Evolutionary conservation across 2,329 filamentous ascomycete genomes (phyloP), one percentile per base, ranked within the genome.

Genomic region (Penicillium palitans): DNA sequence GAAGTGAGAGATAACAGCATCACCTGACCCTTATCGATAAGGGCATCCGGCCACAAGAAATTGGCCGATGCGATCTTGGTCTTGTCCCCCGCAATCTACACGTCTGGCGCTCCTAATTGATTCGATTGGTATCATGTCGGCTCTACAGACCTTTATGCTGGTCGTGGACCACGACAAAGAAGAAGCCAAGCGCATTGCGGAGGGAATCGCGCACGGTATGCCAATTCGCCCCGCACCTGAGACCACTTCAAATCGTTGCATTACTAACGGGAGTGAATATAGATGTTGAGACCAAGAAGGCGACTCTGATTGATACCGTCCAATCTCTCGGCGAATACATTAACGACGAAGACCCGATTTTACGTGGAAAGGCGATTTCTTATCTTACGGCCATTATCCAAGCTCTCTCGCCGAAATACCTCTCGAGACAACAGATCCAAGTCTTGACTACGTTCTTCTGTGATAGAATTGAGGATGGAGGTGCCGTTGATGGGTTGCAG

Each of bases 311-410:
- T 56, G 81, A 83, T 54, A 74, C 88, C 50, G 83, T 89, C 55
- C 84, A 87, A 68, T 85, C 84, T 45, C 77, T 89, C 33, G 84
- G 84, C 21, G 85, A 87, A 70, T 89, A 88, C 65, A 81, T 89
- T 68, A 88, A 87, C 64, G 84, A 87, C 70, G 85, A 88, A 66
- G 85, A 89, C 74, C 78, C 79, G 24, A 78, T 80, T 15, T 77
- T 84, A 44, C 80, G 87, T 40, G 81, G 81, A n/a, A 87, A 87
- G 72, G 82, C 84, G 69, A 74, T 78, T 59, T 76, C 74, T 24
- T 80, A 74, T 65, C 68, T 81, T 33, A 76, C 73, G 13, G 72
- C 72, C 21, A 74, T 80, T 44, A 77, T 81, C 58, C 75, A 72
- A 54, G 76, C 79, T 31, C 73, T 86, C 5, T 78, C 82, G 25